These are phyloP conservation scores for Fusarium luffae DNA, from an alignment of 2,329 filamentous ascomycete species.

Conservation along the genomic window DNA sequence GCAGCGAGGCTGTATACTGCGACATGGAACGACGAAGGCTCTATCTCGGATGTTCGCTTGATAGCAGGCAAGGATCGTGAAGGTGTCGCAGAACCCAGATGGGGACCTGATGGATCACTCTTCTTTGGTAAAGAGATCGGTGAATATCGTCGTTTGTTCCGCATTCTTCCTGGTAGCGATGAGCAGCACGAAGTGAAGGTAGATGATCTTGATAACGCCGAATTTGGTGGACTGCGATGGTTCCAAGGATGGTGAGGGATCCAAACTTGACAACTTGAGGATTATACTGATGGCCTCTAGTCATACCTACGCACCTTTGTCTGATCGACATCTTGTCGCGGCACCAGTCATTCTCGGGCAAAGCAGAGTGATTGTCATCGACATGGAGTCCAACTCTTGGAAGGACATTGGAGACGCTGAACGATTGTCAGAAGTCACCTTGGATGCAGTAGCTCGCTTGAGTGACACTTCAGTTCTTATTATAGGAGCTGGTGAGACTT, in stretches of 20 bases:
- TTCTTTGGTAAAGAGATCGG: constrained; percentile 60
- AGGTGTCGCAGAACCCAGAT: constrained; percentile 62
- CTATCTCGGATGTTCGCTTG: constrained; percentile 47
- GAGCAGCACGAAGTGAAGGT: constrained; percentile 49
- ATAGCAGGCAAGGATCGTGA: constrained; percentile 57
- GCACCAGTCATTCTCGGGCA: constrained; percentile 48
- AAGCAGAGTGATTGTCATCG: constrained; percentile 52
- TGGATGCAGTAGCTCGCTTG: constrained; percentile 51
- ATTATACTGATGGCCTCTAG: constrained; percentile 39
- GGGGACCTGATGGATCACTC: constrained; percentile 60
- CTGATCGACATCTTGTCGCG: constrained; percentile 50
- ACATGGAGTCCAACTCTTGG: constrained; percentile 50
- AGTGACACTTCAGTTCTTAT: constrained; percentile 53
- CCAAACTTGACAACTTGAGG: fast-evolving
- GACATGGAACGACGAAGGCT: constrained; percentile 51
- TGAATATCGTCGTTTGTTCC: constrained; percentile 61
- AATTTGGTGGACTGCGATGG: constrained; percentile 52
- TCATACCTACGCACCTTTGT: constrained; percentile 55
- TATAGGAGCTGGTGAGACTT: constrained; percentile 50
- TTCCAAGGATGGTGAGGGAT: constrained; percentile 48
- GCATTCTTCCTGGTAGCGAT: constrained; percentile 45
- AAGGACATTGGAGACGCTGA: constrained; percentile 47
- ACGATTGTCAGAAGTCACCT: constrained; percentile 48
- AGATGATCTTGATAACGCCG: constrained; percentile 54
- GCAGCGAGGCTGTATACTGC: constrained; percentile 58